A percentile compares a stretch with the other conserved stretches of the same genome.
phyloP scores from a whole-genome alignment of 192 early-diverging fungal species.

The Piromyces sp. region DNA sequence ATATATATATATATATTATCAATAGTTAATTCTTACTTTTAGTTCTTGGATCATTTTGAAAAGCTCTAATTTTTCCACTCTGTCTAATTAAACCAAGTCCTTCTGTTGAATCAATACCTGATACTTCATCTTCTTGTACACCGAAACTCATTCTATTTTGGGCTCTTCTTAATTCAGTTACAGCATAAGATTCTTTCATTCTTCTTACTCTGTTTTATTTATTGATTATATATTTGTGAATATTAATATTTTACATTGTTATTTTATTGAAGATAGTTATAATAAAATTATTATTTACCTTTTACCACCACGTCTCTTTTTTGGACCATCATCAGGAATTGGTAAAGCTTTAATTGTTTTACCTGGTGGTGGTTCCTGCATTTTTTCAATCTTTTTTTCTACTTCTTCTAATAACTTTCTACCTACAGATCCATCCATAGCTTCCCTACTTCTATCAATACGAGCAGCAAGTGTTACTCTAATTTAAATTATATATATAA shows the following conservation, averaged over 20 bases:
- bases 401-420: conserved; percentile 55
- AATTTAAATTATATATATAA: no score
- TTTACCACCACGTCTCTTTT: conserved; percentile 79
- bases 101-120: conserved; percentile 62
- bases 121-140: conserved; percentile 73
- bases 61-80: conserved; percentile 60
- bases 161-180: conserved; percentile 75
- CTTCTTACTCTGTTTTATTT: conserved; percentile 55
- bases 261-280: not conserved
- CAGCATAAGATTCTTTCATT: conserved; percentile 61
- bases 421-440: conserved; percentile 57
- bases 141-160: conserved; percentile 86
- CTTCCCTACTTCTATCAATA: conserved; percentile 57
- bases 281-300: conserved; percentile 14
- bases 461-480: conserved; percentile 60
- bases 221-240: no score
- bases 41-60: conserved; percentile 44
- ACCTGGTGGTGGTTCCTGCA: conserved; percentile 66
- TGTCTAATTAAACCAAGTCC: conserved; percentile 77
- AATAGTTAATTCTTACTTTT: conserved; percentile 30
- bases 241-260: no score
- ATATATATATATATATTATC: not conserved
- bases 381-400: conserved; percentile 68
- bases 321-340: conserved; percentile 75
- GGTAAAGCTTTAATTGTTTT: conserved; percentile 79